phyloP scores from a whole-genome alignment of 192 early-diverging fungal species.

The Coemansia sp. region DNA sequence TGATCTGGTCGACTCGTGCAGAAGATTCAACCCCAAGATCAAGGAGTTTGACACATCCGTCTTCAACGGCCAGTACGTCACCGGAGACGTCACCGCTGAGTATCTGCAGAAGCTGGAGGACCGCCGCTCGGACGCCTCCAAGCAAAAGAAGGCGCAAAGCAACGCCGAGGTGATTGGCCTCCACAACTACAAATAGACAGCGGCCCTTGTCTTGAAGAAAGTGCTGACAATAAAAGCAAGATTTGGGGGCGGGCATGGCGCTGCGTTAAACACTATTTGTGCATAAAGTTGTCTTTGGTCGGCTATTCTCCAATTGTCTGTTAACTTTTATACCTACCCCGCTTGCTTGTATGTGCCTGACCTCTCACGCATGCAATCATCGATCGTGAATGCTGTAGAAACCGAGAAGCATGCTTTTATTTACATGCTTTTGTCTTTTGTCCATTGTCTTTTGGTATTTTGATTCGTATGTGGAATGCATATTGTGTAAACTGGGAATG shows the following conservation, averaged over 20 bases:
- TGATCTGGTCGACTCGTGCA: conserved; percentile 82
- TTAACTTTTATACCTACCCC: not conserved
- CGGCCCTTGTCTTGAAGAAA: not conserved
- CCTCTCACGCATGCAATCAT: not conserved
- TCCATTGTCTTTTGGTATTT: not conserved
- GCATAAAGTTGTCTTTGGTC: too few species aligned
- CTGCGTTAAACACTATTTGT: too few species aligned
- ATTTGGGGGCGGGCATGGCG: too few species aligned
- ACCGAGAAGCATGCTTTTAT: not conserved
- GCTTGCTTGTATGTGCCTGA: not conserved
- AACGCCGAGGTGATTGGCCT: conserved; percentile 52
- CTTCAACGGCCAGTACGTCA: conserved; percentile 93
- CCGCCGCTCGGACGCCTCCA: conserved; percentile 46
- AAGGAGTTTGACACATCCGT: conserved; percentile 92
- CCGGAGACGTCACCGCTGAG: conserved; percentile 69
- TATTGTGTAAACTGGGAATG: too few species aligned
- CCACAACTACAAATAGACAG: conserved; percentile 48
- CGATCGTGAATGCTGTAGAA: not conserved
- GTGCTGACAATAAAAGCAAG: too few species aligned
- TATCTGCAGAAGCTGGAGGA: conserved; percentile 63
- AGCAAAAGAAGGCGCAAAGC: conserved; percentile 25
- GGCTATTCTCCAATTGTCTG: not conserved
- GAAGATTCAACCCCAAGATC: conserved; percentile 83
- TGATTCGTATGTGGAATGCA: too few species aligned
- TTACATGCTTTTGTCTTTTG: not conserved